phyloP scores from a whole-genome alignment of 768 basidiomycete genomes.

The Naganishia randhawae region DNA sequence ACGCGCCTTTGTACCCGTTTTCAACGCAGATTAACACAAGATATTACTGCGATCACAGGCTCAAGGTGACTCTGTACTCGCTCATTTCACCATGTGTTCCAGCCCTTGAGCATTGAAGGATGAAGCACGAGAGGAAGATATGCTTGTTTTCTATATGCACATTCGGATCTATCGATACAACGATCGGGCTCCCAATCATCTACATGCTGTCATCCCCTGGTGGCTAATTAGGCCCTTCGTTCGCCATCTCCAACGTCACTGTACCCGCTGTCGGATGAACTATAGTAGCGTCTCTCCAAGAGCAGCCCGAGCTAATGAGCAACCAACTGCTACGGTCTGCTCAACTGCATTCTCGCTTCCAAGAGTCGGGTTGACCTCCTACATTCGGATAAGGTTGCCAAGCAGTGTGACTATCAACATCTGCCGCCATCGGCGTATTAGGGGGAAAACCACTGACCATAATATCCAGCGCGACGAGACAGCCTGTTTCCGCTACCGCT shows the following conservation, averaged over 20 bases:
- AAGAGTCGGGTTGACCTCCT: slow-evolving; percentile 97
- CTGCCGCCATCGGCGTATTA: not conserved
- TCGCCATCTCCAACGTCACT: not conserved
- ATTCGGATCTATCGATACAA: too few species aligned
- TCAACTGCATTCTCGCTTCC: slow-evolving; percentile 68
- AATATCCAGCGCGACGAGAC: slow-evolving; percentile 84
- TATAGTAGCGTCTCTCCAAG: slow-evolving; percentile 49
- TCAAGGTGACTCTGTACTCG: too few species aligned
- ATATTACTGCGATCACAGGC: too few species aligned
- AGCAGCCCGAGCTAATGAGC: slow-evolving; percentile 49
- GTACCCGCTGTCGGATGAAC: not conserved
- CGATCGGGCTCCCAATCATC: too few species aligned
- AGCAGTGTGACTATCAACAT: slow-evolving; percentile 13
- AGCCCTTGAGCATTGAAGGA: too few species aligned
- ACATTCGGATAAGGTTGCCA: too few species aligned
- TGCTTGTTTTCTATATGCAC: too few species aligned
- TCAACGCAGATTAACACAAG: too few species aligned
- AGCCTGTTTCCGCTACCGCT: slow-evolving; percentile 84
- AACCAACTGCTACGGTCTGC: slow-evolving; percentile 70
- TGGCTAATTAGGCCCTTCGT: not conserved
- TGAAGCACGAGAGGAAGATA: too few species aligned
- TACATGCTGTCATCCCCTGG: too few species aligned
- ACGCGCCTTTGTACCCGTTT: too few species aligned
- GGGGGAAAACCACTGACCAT: slow-evolving; percentile 62
- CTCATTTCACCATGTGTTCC: too few species aligned